Conservation (phyloP, 345 rosid species). For the Eucalyptus caleyi region DNA sequence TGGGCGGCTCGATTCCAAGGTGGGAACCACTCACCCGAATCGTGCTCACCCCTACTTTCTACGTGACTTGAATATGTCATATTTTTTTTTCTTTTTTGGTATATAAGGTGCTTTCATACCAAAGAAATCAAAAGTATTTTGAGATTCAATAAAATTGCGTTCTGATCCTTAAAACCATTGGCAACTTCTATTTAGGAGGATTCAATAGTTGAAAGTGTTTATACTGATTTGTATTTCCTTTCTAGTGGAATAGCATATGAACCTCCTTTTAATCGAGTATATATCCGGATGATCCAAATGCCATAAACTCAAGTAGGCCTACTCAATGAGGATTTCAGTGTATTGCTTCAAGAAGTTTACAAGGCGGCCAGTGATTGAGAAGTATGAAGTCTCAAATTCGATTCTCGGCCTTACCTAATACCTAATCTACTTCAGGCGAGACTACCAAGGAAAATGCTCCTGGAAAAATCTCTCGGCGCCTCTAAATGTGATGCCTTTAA, state of each 20-base stretch:
- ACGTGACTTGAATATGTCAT: no score
- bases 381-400: not conserved
- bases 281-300: not conserved
- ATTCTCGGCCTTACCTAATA: not conserved
- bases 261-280: not conserved
- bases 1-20: fast-evolving
- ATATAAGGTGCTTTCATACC: no score
- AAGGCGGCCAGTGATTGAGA: not conserved
- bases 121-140: no score
- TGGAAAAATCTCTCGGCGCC: not conserved
- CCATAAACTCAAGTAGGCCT: not conserved
- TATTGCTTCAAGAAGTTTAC: no score
- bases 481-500: not conserved
- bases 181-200: no score
- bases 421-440: not conserved
- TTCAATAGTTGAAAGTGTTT: not conserved
- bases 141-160: no score
- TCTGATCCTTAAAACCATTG: no score
- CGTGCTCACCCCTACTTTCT: no score
- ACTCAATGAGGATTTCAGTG: not conserved
- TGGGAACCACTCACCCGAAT: no score
- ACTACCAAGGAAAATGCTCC: not conserved
- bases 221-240: not conserved
- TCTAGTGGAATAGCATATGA: not conserved
- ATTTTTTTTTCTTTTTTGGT: no score